Evolutionary conservation across 768 basidiomycete species (phyloP).

Genomic region (Suillus ampliporus): DNA sequence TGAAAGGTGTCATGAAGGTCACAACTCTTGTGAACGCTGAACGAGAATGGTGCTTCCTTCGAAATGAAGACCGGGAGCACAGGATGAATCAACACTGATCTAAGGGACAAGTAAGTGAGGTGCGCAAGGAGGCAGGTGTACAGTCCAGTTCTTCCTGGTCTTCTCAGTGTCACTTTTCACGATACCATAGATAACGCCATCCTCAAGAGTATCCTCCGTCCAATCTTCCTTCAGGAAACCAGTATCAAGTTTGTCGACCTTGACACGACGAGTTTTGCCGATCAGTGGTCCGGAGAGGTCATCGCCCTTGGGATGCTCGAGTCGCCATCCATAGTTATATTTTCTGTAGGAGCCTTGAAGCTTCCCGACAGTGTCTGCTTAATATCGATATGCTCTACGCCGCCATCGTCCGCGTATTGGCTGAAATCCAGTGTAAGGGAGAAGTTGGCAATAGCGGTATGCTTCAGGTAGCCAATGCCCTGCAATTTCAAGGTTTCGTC

Average conservation of each 20-base stretch:
- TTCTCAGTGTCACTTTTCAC: slow-evolving; percentile 63
- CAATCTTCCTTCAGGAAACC: slow-evolving; percentile 40
- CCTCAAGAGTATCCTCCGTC: slow-evolving; percentile 34
- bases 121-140: slow-evolving; percentile 45
- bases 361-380: slow-evolving; percentile 66
- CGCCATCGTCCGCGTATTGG: slow-evolving; percentile 65
- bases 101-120: background rate
- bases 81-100: background rate
- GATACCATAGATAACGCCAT: slow-evolving; percentile 34
- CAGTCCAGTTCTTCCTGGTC: slow-evolving; percentile 61
- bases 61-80: too few relatives aligned
- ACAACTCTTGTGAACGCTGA: too few relatives aligned
- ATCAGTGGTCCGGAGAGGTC: slow-evolving; percentile 59
- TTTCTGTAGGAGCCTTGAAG: slow-evolving; percentile 57
- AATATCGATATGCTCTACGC: slow-evolving; percentile 65
- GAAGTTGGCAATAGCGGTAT: slow-evolving; percentile 57
- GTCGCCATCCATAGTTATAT: slow-evolving; percentile 56
- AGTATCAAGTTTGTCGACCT: slow-evolving; percentile 48
- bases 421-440: slow-evolving; percentile 61
- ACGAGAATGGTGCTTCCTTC: too few relatives aligned
- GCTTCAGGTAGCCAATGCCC: slow-evolving; percentile 70
- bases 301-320: slow-evolving; percentile 53
- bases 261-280: slow-evolving; percentile 52
- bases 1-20: too few relatives aligned
- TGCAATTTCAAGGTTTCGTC: slow-evolving; percentile 66